Conservation (phyloP, 1,139 yeast species). For the Blastobotrys apis region DNA sequence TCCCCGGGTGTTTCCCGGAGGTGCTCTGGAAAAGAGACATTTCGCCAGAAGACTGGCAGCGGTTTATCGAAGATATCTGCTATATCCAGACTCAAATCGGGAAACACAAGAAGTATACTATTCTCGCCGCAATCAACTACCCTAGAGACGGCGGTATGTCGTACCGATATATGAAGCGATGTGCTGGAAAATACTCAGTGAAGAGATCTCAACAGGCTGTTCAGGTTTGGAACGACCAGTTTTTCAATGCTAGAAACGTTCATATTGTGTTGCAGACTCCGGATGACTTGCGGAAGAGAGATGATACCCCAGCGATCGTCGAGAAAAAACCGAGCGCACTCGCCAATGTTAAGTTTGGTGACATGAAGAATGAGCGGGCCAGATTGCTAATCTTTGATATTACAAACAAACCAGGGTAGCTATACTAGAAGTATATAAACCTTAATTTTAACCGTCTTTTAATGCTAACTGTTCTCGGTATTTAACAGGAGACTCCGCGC, state of each 20-base stretch:
- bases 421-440: too few relatives aligned
- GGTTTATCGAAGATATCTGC: constrained; percentile 13
- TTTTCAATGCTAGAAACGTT: constrained; percentile 12
- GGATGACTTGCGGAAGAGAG: constrained; percentile 7
- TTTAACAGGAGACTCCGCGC: too few relatives aligned
- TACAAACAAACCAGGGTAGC: neutral
- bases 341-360: neutral
- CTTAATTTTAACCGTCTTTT: too few relatives aligned
- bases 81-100: constrained; percentile 4
- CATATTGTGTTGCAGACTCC: constrained; percentile 12
- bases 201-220: constrained; percentile 2
- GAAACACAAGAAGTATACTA: neutral
- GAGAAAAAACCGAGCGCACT: neutral
- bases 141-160: constrained; percentile 6
- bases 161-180: neutral
- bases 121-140: neutral
- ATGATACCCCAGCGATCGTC: neutral
- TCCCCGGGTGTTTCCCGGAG: constrained; percentile 11
- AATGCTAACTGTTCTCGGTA: too few relatives aligned
- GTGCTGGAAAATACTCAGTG: constrained; percentile 1
- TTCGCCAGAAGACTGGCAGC: constrained; percentile 9
- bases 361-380: neutral
- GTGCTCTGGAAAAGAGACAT: neutral
- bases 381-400: neutral
- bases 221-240: constrained; percentile 13